Evolutionary conservation across 148 eudicot species (phyloP), one percentile per base, ranked within the genome.

Genomic region (Heliamphora exappendiculata): DNA sequence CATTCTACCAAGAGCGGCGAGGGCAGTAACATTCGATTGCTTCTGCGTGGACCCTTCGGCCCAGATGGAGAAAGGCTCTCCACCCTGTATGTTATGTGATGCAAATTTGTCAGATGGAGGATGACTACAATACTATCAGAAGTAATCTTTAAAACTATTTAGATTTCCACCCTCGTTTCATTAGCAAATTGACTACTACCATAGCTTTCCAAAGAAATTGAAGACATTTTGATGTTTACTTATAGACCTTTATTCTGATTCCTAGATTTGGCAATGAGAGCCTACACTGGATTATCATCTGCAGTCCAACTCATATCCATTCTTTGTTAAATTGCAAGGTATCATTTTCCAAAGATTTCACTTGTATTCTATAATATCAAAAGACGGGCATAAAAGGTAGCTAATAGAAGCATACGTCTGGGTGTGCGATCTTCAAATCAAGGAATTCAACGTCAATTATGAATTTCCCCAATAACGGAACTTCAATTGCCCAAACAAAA

Each of bases 371-470:
- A n/a, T 24, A 59, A 28, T 59, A 9, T 17, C 5, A 59, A 59
- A 14, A 33, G 28, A 26, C 4, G 64, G 34, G 17, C 7, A 24
- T 22, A 24, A 29, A 28, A 45, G 31, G 22, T 72, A 67, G 50
- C 14, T 22, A 26, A 66, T 7, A 47, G 36, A 41, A 80, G 37
- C 85, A 20, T 88, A 93, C 98, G 59, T 87, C 78, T 59, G 86
- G 82, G 44, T 89, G 78, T 45, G 85, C 62, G 42, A 74, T 86
- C 83, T 93, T 93, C 64, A 93, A 78, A 87, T 93, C 96, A 71
- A 91, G 86, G 82, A 93, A 93, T 80, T 93, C 98, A 65, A 93
- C 85, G 69, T 93, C 98, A 70, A 93, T 88, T 74, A 93, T 88
- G 83, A 91, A 86, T 76, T 86, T 93, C 19, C 90, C 94, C 1